Evolutionary conservation across 176 grass and related monocot genomes (phyloP), one percentile per base, ranked within the genome.

Genomic region (Aegilops longissima): DNA sequence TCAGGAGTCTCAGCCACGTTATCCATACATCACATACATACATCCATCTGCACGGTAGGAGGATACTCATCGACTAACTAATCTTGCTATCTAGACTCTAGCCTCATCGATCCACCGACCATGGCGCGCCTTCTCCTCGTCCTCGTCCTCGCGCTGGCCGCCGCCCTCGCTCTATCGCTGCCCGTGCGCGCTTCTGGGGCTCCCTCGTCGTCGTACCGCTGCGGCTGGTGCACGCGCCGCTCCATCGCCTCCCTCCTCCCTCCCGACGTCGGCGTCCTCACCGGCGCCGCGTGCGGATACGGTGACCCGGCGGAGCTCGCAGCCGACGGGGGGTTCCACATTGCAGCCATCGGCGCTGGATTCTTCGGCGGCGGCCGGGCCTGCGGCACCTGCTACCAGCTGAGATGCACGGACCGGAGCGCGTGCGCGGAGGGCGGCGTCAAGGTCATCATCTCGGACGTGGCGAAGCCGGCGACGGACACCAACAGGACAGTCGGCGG

Each of bases 301-400:
- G 89, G 29, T 66, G 62, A 71, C 1, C 47, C 38, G 2, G 38
- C 8, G 0, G 38, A 16, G 13, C 47, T 86, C 42, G 70, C 83
- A 0, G n/a, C 70, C 25, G 40, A 67, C 18, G 61, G 61, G 7
- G 88, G 75, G 2, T 80, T 63, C 35, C 79, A 80, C 66, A 45
- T 77, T 35, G 87, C 87, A 3, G 85, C 90, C 14, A 88, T 82
- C 12, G 79, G 47, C 64, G 21, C 68, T 6, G 56, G 76, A 0
- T 47, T 93, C 34, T 85, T 93, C 81, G 79, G 77, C 80, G 27
- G 31, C 12, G 89, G 94, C 0, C 67, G 68, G 21, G 79, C 85
- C 10, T 92, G 88, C n/a, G 92, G 88, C 18, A 61, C 44, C 0
- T 97, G 92, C 85, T 97, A 90, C 44, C 79, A 94, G 92, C 10